These are phyloP conservation scores for Trichoderma pleuroti DNA, from an alignment of 2,329 filamentous ascomycete species.

Conservation along the genomic window DNA sequence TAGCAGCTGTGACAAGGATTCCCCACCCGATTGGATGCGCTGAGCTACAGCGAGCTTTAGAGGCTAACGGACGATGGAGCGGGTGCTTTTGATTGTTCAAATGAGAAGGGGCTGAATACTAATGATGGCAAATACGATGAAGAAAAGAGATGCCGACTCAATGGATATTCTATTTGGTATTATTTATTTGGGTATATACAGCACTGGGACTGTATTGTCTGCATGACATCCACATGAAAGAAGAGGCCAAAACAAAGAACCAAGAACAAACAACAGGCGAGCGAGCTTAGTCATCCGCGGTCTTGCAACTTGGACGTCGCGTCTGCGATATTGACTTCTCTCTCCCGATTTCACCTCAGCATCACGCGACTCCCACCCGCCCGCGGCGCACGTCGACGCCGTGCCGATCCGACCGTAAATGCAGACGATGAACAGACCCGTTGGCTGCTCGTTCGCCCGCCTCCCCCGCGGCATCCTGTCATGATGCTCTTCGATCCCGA, in stretches of 20 bases:
- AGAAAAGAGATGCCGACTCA: background rate
- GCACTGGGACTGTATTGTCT: background rate
- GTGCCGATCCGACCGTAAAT: background rate
- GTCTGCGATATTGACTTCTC: background rate
- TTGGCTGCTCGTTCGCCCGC: constrained; percentile 1
- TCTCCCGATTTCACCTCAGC: background rate
- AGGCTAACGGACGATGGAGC: background rate
- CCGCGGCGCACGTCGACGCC: background rate
- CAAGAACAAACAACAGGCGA: background rate
- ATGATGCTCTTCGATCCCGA: constrained; percentile 12
- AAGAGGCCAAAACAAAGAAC: background rate
- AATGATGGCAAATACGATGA: background rate
- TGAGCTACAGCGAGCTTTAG: background rate
- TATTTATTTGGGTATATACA: too few species aligned
- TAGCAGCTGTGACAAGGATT: background rate
- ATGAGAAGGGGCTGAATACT: background rate
- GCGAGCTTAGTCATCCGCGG: background rate
- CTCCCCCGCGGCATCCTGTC: background rate
- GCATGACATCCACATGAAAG: background rate
- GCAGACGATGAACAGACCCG: constrained; percentile 2
- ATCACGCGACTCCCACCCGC: background rate
- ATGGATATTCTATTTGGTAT: background rate
- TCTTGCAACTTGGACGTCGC: background rate
- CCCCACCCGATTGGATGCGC: background rate
- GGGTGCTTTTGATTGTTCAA: background rate